phyloP scores from a whole-genome alignment of 768 basidiomycete species.

The Tephrocybe rancida region DNA sequence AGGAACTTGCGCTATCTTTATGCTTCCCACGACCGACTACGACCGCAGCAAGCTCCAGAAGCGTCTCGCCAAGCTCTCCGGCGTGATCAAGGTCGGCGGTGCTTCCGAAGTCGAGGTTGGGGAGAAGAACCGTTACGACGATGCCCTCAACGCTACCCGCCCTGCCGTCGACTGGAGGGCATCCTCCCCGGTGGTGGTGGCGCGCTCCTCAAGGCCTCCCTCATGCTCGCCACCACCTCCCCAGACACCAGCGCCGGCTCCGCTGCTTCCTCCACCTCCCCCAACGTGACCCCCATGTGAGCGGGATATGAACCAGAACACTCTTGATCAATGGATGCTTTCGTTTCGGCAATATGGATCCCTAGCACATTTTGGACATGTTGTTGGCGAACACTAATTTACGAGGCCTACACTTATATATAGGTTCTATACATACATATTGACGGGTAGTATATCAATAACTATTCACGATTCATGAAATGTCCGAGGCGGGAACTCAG shows the following conservation, averaged over 20 bases:
- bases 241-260: constrained; percentile 44
- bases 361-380: too few relatives aligned
- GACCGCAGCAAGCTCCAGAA: constrained; percentile 96
- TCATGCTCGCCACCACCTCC: constrained; percentile 63
- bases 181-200: constrained; percentile 97
- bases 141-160: constrained; percentile 96
- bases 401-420: too few relatives aligned
- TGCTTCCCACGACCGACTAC: constrained; percentile 86
- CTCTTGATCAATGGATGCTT: too few relatives aligned
- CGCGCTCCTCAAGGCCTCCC: constrained; percentile 85
- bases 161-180: constrained; percentile 98
- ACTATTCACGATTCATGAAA: too few relatives aligned
- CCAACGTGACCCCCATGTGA: constrained; percentile 71
- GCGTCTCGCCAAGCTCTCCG: constrained; percentile 92
- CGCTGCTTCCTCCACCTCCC: constrained; percentile 48
- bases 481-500: too few relatives aligned
- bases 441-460: too few relatives aligned
- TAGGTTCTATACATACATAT: too few relatives aligned
- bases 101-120: constrained; percentile 93
- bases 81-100: constrained; percentile 98
- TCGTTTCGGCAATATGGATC: too few relatives aligned
- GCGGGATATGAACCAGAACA: too few relatives aligned
- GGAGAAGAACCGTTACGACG: constrained; percentile 98
- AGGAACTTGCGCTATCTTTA: constrained; percentile 83
- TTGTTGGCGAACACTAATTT: too few relatives aligned